Evolutionary conservation across 805 yeast genomes (phyloP).

Genomic region (Metschnikowia henanensis): DNA sequence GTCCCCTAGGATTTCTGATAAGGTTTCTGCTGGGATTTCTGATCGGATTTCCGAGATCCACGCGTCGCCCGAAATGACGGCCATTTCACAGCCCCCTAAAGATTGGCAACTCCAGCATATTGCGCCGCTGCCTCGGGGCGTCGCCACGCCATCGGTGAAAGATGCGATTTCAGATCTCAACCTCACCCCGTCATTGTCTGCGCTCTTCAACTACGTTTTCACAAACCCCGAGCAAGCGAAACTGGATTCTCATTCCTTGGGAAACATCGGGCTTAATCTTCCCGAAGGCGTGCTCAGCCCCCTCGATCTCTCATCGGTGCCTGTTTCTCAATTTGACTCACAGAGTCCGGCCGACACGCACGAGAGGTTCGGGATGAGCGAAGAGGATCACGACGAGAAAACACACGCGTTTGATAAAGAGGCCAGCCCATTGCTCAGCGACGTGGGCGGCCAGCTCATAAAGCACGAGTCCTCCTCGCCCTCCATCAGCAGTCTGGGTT

Average conservation of each 20-base stretch:
- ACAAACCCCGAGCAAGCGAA: constrained; percentile 22
- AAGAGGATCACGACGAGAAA: background rate
- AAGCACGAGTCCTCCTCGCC: constrained; percentile 13
- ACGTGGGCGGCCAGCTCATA: constrained; percentile 12
- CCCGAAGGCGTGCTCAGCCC: constrained; percentile 27
- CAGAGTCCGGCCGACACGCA: constrained; percentile 1
- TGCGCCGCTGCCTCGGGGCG: background rate
- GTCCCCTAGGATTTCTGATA: no score
- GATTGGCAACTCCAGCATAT: constrained; percentile 9
- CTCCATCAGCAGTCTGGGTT: constrained; percentile 7
- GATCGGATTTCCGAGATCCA: background rate
- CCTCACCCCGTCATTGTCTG: constrained; percentile 39
- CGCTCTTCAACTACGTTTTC: constrained; percentile 36
- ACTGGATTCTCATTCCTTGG: constrained; percentile 6
- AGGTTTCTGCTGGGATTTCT: no score
- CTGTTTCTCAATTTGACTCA: background rate
- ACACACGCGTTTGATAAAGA: background rate
- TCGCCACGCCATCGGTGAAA: constrained; percentile 7
- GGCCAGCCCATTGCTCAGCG: constrained; percentile 5
- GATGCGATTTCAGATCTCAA: constrained; percentile 22
- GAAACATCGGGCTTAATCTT: constrained; percentile 13
- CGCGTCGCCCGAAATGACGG: constrained; percentile 1
- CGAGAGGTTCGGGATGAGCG: no score
- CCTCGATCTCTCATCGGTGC: constrained; percentile 13
- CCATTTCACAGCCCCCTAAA: constrained; percentile 3